These are phyloP conservation scores for Steccherinum ochraceum DNA, from an alignment of 768 basidiomycete genomes.

Conservation along the genomic window DNA sequence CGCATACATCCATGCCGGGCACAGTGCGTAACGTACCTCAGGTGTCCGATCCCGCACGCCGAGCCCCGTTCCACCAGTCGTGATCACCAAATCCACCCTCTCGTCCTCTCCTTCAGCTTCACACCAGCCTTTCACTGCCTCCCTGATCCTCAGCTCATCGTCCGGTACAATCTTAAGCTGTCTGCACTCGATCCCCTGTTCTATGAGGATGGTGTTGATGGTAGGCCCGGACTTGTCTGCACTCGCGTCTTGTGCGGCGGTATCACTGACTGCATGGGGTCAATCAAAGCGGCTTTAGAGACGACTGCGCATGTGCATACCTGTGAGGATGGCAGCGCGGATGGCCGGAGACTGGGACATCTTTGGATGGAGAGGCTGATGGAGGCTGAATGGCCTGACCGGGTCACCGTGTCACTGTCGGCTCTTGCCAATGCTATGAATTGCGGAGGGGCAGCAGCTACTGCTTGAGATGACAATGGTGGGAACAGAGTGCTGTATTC, in stretches of 20 bases:
- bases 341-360: slow-evolving; percentile 12
- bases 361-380: slow-evolving; percentile 1
- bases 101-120: slow-evolving; percentile 31
- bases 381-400: too few relatives aligned
- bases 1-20: neutral
- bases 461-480: too few relatives aligned
- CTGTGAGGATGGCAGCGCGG: slow-evolving; percentile 24
- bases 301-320: slow-evolving; percentile 9
- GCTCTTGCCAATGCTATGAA: too few relatives aligned
- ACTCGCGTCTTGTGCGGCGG: slow-evolving; percentile 40
- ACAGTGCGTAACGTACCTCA: too few relatives aligned
- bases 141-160: slow-evolving; percentile 45
- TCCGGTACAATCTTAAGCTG: slow-evolving; percentile 53
- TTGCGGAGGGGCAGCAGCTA: too few relatives aligned
- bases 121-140: slow-evolving; percentile 38
- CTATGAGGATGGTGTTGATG: slow-evolving; percentile 44
- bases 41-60: slow-evolving; percentile 77
- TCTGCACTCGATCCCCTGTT: slow-evolving; percentile 31
- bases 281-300: neutral
- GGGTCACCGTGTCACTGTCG: too few relatives aligned
- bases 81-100: slow-evolving; percentile 74
- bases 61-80: slow-evolving; percentile 87
- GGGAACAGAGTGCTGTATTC: too few relatives aligned
- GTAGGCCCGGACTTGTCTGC: slow-evolving; percentile 64
- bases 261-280: slow-evolving; percentile 58